Conservation (phyloP, 371 early-diverging fungal species). For the Rhizopus stolonifer region DNA sequence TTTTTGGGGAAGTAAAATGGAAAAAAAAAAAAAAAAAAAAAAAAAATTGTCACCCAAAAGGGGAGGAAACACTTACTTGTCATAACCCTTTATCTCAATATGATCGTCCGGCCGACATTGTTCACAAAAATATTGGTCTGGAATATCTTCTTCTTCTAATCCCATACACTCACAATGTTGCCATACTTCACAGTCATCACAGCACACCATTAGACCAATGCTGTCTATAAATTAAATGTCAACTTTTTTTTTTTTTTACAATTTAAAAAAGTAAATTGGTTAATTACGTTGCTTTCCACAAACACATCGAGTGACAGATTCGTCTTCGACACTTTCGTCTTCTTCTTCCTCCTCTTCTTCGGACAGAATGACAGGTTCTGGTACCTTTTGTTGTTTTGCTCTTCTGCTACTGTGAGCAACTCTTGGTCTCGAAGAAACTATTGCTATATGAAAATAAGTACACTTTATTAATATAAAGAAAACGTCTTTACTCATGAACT, state of each 20-base stretch:
- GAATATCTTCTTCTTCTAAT: slow-evolving; percentile 64
- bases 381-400: slow-evolving; percentile 21
- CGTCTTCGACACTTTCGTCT: slow-evolving; percentile 49
- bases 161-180: slow-evolving; percentile 86
- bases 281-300: slow-evolving; percentile 73
- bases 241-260: not conserved
- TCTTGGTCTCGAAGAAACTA: not conserved
- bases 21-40: not conserved
- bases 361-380: slow-evolving; percentile 18
- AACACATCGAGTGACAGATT: slow-evolving; percentile 75
- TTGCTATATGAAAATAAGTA: not conserved
- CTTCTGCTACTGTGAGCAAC: slow-evolving; percentile 1
- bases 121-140: slow-evolving; percentile 88
- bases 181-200: slow-evolving; percentile 87
- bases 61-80: not conserved
- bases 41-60: not conserved
- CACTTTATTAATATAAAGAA: too few species aligned
- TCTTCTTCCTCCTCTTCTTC: slow-evolving; percentile 21
- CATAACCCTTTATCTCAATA: slow-evolving; percentile 23
- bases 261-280: not conserved
- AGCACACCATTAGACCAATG: slow-evolving; percentile 82
- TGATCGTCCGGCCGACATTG: slow-evolving; percentile 53
- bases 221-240: slow-evolving; percentile 28
- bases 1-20: too few species aligned
- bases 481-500: too few species aligned